Evolutionary conservation across 441 rosid species (phyloP).

Genomic region (Pelargonium australe): DNA sequence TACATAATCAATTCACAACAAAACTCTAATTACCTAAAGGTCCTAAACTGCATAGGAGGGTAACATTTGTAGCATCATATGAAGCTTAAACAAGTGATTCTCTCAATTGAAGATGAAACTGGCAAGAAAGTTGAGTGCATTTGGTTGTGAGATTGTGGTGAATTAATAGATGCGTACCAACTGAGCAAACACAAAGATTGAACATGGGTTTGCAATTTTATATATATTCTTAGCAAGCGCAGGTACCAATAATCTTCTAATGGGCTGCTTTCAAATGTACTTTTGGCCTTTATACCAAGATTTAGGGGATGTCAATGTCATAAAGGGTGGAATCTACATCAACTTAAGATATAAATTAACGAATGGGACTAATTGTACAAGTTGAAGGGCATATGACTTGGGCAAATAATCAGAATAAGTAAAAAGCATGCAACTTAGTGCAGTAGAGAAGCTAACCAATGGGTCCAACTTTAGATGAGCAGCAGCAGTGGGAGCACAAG

Average conservation of each 20-base stretch:
- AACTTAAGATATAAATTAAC: not conserved
- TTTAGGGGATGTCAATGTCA: not conserved
- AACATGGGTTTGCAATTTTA: too few relatives aligned
- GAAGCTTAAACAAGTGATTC: not conserved
- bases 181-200: too few relatives aligned
- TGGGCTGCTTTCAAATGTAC: not conserved
- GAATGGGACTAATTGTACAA: not conserved
- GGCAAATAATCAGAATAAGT: not conserved
- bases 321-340: not conserved
- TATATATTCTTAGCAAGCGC: too few relatives aligned
- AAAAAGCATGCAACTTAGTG: not conserved
- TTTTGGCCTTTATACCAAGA: not conserved
- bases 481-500: slow-evolving; percentile 18
- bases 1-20: not conserved
- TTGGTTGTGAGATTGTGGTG: too few relatives aligned
- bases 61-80: not conserved
- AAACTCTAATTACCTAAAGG: not conserved
- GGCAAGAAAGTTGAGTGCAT: not conserved
- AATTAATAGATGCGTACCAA: too few relatives aligned
- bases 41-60: not conserved
- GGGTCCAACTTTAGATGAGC: slow-evolving; percentile 77
- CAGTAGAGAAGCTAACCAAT: slow-evolving; percentile 37
- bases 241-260: not conserved
- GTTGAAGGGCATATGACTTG: not conserved
- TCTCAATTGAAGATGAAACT: not conserved